Evolutionary conservation across 331 rosid genomes (phyloP).

Genomic region (Malus hybrid): DNA sequence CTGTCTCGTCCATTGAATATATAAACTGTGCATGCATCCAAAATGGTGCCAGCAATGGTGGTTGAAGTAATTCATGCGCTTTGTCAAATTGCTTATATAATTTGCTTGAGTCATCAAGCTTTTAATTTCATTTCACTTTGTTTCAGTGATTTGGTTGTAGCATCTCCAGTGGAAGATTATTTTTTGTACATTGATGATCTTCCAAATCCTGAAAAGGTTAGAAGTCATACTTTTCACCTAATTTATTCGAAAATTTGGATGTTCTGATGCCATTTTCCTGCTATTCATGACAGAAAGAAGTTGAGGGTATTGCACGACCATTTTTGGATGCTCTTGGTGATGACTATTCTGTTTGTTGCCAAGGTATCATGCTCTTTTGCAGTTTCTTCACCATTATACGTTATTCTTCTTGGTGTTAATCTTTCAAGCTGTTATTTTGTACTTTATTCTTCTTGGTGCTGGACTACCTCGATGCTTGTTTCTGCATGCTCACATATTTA

Average conservation of each 20-base stretch:
- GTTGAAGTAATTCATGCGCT: not conserved
- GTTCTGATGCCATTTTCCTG: not conserved
- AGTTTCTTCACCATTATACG: not conserved
- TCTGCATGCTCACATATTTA: not conserved
- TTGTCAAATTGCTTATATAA: not conserved
- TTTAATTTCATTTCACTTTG: slow-evolving; percentile 9
- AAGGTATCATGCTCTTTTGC: slow-evolving; percentile 44
- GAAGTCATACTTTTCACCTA: slow-evolving; percentile 14
- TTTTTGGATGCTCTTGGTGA: slow-evolving; percentile 85
- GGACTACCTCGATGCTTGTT: not conserved
- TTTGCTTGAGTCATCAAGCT: not conserved
- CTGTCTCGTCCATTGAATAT: slow-evolving; percentile 11
- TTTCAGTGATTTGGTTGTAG: slow-evolving; percentile 93
- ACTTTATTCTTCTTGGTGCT: not conserved
- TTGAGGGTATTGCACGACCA: slow-evolving; percentile 62
- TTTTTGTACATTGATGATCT: slow-evolving; percentile 70
- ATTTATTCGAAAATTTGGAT: slow-evolving; percentile 1
- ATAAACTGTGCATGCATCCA: slow-evolving; percentile 10
- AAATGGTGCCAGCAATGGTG: not conserved
- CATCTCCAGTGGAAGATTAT: slow-evolving; percentile 94
- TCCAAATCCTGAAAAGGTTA: slow-evolving; percentile 57
- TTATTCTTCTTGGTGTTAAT: not conserved
- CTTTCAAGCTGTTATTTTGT: not conserved
- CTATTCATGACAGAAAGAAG: slow-evolving; percentile 56
- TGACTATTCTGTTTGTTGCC: slow-evolving; percentile 75